These are phyloP conservation scores for Rhizopus stolonifer DNA, from an alignment of 371 early-diverging fungal genomes.

Conservation along the genomic window DNA sequence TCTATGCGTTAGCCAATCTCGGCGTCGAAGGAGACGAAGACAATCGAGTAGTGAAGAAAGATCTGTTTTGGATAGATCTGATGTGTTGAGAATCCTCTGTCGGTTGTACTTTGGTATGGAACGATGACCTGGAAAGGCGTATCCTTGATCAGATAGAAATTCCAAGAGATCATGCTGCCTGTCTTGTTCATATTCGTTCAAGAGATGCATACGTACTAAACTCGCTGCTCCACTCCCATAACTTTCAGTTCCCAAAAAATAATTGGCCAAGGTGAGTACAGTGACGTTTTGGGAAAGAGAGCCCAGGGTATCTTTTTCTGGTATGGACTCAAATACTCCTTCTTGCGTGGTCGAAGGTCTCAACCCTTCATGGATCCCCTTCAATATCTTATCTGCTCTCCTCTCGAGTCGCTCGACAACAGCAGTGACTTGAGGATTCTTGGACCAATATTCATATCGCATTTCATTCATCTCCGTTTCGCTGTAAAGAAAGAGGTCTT, in stretches of 20 bases:
- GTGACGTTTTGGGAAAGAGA: conserved; percentile 60
- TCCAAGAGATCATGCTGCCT: conserved; percentile 47
- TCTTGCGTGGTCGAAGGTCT: not conserved
- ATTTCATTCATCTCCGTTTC: conserved; percentile 51
- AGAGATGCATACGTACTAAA: conserved; percentile 56
- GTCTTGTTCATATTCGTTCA: conserved; percentile 55
- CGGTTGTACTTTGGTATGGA: conserved; percentile 51
- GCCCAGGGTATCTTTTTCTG: conserved; percentile 29
- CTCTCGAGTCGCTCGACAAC: conserved; percentile 42
- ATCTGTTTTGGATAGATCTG: conserved; percentile 45
- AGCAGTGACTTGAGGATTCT: conserved; percentile 38
- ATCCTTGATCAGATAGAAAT: conserved; percentile 63
- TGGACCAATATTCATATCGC: conserved; percentile 61
- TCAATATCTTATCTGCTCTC: conserved; percentile 45
- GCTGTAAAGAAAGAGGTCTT: conserved; percentile 58
- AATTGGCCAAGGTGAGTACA: conserved; percentile 58
- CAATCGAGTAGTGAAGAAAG: conserved; percentile 58
- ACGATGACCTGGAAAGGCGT: conserved; percentile 63
- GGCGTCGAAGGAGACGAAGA: conserved; percentile 54
- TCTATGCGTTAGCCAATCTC: conserved; percentile 60
- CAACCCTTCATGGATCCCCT: conserved; percentile 22
- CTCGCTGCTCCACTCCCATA: conserved; percentile 65
- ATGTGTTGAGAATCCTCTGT: conserved; percentile 37
- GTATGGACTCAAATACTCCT: conserved; percentile 8
- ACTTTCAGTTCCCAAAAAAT: conserved; percentile 56